Evolutionary conservation across 2,329 filamentous ascomycete genomes (phyloP), one percentile per base, ranked within the genome.

Genomic region (Colletotrichum liriopes): DNA sequence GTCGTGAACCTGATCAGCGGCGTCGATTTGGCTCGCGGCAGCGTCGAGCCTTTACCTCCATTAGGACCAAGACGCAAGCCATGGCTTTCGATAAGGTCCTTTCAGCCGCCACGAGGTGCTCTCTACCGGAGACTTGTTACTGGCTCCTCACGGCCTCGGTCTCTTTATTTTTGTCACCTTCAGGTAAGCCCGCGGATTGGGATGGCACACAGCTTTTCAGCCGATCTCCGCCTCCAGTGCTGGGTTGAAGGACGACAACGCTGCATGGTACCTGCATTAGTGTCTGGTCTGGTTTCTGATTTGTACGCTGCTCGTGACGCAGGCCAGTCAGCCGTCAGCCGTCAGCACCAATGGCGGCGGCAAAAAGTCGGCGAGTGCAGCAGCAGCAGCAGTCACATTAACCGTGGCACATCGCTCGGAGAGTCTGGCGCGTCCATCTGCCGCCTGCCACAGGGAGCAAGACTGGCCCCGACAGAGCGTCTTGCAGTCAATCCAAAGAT

Each of bases 211-310:
- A 51, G 64, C 56, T 20, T 26, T 29, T 35, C n/a, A 59, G 59
- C 37, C 52, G n/a, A 63, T 52, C n/a, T 41, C 37, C 52, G 58
- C 65, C 58, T 45, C 35, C 23, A 39, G 56, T 16, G 55, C n/a
- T 59, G 59, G 47, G 43, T 62, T 59, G n/a, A 20, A 49, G 47
- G 45, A 49, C 54, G 54, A 47, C 59, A 32, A 41, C 39, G 45
- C 47, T 69, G 60, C 54, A 35, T 52, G 52, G 69, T 72, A 63
- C 69, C 69, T 72, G 69, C 69, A 60, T 69, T 72, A 69, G 69
- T 59, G 65, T 47, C 37, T 43, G 18, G 26, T 45, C 7, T 35
- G 26, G 61, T 45, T 35, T 26, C 37, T 55, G 70, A 41, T 47
- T 35, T 51, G 58, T 29, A 54, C 32, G 23, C 32, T 35, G 59